These are phyloP conservation scores for Cymbopogon citratus DNA, from an alignment of 176 grass and related monocot species.

Conservation along the genomic window DNA sequence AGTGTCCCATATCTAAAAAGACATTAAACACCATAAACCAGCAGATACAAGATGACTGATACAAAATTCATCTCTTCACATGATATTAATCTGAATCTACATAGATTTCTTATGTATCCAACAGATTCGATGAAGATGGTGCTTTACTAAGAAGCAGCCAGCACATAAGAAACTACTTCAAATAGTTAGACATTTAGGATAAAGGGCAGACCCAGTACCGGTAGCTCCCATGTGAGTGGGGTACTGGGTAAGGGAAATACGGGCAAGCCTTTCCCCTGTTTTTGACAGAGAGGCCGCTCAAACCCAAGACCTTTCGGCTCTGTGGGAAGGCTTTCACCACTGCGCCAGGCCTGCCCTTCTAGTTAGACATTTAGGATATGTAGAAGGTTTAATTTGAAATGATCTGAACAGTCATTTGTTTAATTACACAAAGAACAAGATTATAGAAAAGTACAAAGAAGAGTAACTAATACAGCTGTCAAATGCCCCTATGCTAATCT, in stretches of 20 bases:
- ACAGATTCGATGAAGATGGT: not conserved
- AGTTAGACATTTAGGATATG: not conserved
- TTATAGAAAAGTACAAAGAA: not conserved
- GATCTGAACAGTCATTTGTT: not conserved
- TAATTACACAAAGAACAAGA: not conserved
- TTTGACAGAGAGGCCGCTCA: no score
- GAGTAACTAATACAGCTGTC: not conserved
- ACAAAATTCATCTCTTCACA: not conserved
- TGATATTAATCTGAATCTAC: not conserved
- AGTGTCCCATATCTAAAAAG: conserved; percentile 80
- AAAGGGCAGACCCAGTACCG: no score
- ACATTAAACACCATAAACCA: conserved; percentile 2
- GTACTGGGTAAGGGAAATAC: no score
- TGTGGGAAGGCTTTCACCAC: no score
- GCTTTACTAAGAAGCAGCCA: not conserved
- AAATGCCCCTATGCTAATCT: not conserved
- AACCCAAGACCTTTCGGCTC: no score
- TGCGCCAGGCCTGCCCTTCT: no score
- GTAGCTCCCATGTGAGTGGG: no score
- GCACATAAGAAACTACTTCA: not conserved
- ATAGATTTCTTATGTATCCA: not conserved
- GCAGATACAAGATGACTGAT: not conserved
- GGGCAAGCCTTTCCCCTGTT: no score
- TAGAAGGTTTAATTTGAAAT: not conserved
- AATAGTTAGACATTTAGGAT: not conserved